A percentile compares a stretch with the other conserved stretches of the same genome.
phyloP scores from a whole-genome alignment of 2,329 filamentous ascomycete genomes.

The Epichloe scottii region DNA sequence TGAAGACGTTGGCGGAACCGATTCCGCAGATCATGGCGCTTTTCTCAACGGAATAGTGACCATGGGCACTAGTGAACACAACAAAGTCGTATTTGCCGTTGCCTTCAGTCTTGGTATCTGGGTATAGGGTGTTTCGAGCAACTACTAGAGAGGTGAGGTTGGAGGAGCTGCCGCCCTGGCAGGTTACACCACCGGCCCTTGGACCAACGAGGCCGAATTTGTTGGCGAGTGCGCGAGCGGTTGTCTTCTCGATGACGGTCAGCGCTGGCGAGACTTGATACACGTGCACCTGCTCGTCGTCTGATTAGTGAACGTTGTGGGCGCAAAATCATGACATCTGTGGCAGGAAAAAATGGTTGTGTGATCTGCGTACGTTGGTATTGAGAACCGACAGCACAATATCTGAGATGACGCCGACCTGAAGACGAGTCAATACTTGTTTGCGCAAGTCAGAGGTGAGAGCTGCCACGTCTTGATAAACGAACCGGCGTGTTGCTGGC shows the following conservation, averaged over 20 bases:
- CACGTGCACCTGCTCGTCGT: constrained; percentile 54
- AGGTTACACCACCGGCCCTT: constrained; percentile 60
- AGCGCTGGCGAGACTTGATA: constrained; percentile 88
- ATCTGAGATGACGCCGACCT: constrained; percentile 75
- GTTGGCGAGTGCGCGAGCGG: constrained; percentile 56
- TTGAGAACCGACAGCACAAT: constrained; percentile 76
- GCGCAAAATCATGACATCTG: neutral
- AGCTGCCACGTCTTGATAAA: constrained; percentile 4
- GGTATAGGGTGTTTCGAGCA: constrained; percentile 76
- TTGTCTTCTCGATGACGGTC: constrained; percentile 77
- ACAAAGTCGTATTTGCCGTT: constrained; percentile 56
- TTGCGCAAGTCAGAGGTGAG: neutral
- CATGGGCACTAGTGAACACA: constrained; percentile 78
- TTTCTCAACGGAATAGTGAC: constrained; percentile 92
- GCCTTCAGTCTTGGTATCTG: constrained; percentile 61
- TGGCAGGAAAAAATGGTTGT: neutral
- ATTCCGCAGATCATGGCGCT: constrained; percentile 85
- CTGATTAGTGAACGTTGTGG: neutral
- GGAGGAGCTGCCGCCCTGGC: constrained; percentile 72
- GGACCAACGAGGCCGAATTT: constrained; percentile 66
- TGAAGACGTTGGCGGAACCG: constrained; percentile 59
- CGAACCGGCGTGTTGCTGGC: constrained; percentile 71
- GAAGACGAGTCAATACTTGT: neutral
- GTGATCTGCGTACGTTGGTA: constrained; percentile 55
- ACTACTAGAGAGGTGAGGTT: constrained; percentile 79